Conservation (phyloP, 352 stramenopile genomes). For the Phytophthora agathidicida region DNA sequence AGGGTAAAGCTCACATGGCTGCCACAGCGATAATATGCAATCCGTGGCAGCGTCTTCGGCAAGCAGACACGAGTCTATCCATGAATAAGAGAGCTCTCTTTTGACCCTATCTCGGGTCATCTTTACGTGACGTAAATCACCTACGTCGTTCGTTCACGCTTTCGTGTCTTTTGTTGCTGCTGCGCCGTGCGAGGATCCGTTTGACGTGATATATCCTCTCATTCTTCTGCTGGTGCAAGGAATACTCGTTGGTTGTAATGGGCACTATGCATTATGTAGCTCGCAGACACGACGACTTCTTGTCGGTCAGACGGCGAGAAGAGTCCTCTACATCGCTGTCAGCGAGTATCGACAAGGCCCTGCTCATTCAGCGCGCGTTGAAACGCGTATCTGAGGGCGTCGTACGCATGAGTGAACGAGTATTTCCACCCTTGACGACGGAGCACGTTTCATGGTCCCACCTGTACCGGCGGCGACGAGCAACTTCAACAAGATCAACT, state of each 20-base stretch:
- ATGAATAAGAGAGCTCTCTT: too few relatives aligned
- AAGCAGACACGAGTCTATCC: slow-evolving; percentile 25
- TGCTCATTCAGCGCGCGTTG: neutral
- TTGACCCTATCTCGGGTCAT: too few relatives aligned
- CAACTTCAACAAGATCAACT: slow-evolving; percentile 10
- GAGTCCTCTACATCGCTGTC: slow-evolving; percentile 26
- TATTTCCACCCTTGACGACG: slow-evolving; percentile 8
- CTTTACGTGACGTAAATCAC: too few relatives aligned
- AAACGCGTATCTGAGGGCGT: too few relatives aligned
- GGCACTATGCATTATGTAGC: neutral
- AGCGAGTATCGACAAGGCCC: slow-evolving; percentile 6
- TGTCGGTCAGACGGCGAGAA: neutral
- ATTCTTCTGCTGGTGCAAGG: too few relatives aligned
- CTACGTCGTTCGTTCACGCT: too few relatives aligned
- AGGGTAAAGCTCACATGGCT: neutral
- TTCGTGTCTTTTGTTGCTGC: neutral
- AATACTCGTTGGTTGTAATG: slow-evolving; percentile 3
- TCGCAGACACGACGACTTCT: neutral
- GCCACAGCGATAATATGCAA: slow-evolving; percentile 26
- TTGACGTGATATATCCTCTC: neutral
- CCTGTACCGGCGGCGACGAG: slow-evolving; percentile 12
- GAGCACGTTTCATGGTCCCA: slow-evolving; percentile 11
- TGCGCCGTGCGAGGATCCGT: neutral
- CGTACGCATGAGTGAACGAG: too few relatives aligned
- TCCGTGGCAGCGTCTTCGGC: slow-evolving; percentile 6